Conservation (phyloP, 1,284 basidiomycete species). For the Ceratobasidium sp. region DNA sequence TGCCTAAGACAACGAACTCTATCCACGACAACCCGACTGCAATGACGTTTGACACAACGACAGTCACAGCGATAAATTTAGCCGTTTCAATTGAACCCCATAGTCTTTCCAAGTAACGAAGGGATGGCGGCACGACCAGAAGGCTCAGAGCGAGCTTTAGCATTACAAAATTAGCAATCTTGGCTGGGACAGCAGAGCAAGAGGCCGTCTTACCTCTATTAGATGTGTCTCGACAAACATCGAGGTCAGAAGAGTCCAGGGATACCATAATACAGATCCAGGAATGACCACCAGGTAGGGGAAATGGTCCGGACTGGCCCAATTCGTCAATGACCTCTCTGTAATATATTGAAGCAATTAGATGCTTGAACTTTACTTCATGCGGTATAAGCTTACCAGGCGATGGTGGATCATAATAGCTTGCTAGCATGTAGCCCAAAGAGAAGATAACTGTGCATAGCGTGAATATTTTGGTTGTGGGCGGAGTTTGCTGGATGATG, state of each 20-base stretch:
- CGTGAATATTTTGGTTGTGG: conserved; percentile 82
- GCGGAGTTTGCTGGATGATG: conserved; percentile 75
- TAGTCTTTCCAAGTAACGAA: conserved; percentile 90
- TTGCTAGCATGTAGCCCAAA: conserved; percentile 60
- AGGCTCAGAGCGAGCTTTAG: conserved; percentile 80
- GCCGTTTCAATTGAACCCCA: conserved; percentile 90
- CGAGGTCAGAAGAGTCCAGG: conserved; percentile 92
- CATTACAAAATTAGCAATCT: conserved; percentile 44
- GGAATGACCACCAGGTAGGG: conserved; percentile 90
- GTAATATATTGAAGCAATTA: neutral
- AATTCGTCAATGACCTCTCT: conserved; percentile 34
- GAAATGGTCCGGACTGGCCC: conserved; percentile 52
- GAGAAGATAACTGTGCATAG: conserved; percentile 72
- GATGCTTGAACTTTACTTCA: conserved; percentile 51
- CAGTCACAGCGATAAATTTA: conserved; percentile 84
- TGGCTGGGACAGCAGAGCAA: conserved; percentile 12
- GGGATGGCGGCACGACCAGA: conserved; percentile 80
- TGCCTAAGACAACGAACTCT: conserved; percentile 73
- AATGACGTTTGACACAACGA: conserved; percentile 88
- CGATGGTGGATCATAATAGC: conserved; percentile 32
- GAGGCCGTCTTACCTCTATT: conserved; percentile 75
- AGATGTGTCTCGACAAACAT: conserved; percentile 87
- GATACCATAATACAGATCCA: conserved; percentile 84
- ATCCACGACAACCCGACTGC: conserved; percentile 85
- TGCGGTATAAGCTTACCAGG: conserved; percentile 49